phyloP scores from a whole-genome alignment of 495 filamentous ascomycete genomes.

The Lepraria neglecta region DNA sequence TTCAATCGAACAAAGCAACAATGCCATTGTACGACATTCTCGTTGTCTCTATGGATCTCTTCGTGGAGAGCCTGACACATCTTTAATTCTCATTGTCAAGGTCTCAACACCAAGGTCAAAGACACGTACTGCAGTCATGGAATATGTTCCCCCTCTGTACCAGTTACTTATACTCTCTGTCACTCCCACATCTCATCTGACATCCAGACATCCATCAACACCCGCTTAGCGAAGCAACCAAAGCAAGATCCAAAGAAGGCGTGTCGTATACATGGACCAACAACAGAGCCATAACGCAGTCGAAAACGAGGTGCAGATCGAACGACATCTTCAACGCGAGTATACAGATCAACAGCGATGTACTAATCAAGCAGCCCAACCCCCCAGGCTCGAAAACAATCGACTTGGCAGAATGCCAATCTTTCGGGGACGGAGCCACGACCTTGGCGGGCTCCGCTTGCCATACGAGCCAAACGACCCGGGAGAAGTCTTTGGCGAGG shows the following conservation, averaged over 20 bases:
- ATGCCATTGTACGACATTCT: not conserved
- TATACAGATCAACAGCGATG: not conserved
- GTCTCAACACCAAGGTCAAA: not conserved
- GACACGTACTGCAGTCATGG: too few species aligned
- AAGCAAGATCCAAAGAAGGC: not conserved
- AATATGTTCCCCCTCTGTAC: too few species aligned
- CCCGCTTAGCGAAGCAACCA: not conserved
- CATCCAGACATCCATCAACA: not conserved
- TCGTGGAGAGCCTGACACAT: not conserved
- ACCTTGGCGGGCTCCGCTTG: not conserved
- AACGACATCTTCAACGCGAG: not conserved
- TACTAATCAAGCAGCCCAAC: not conserved
- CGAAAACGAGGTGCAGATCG: too few species aligned
- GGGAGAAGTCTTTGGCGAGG: not conserved
- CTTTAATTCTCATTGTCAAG: not conserved
- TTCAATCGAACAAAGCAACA: not conserved
- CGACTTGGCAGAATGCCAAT: not conserved
- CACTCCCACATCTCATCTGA: not conserved
- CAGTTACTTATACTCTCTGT: too few species aligned
- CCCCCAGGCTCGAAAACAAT: not conserved
- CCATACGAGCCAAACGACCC: not conserved
- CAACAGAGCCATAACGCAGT: not conserved
- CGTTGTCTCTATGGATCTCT: not conserved
- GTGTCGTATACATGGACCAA: not conserved
- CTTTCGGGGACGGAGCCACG: not conserved